Evolutionary conservation across 306 rosid species (phyloP), one percentile per base, ranked within the genome.

Genomic region (Castanospermum australe): DNA sequence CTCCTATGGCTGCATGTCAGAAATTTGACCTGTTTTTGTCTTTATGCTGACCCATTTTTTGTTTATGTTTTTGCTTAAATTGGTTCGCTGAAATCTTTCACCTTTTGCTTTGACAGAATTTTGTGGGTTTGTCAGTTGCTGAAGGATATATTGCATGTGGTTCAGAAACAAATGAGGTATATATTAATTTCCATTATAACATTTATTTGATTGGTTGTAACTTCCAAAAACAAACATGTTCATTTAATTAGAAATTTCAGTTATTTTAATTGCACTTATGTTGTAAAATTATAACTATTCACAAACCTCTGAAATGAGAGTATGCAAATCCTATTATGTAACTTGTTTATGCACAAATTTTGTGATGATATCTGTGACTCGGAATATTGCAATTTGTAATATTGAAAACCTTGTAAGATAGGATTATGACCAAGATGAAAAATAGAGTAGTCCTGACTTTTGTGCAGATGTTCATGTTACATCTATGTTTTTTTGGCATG

Each of bases 151-250:
- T 96, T 56, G 89, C 98, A 8, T 96, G 99, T 56, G 99, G 99
- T 81, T 95, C 99, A 75, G 99, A 95, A 90, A 88, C 98, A 67
- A 95, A 95, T 67, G 97, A 95, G 97, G 98, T 95, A 91, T 63
- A 54, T 71, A 67, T 65, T 54, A 63, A 20, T 79, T 84, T 78
- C 52, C 70, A 24, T 21, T 30, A 17, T 56, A 15, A 44, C 57
- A 30, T 54, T 65, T 42, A 5, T 59, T 76, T 12, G 20, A 39
- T 57, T 24, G 21, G 25, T 51, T n/a, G 22, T 35, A 52, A 82
- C 67, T 73, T 51, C 6, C 36, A 51, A 35, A 41, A 80, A 48
- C 36, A 12, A 67, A 41, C 38, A 15, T 11, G 2, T 54, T 42
- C 9, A 48, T 74, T 59, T 63, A 77, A 22, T 73, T 42, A 33